phyloP scores from a whole-genome alignment of 202 grass and related monocot genomes.

The Elaeis oleifera region DNA sequence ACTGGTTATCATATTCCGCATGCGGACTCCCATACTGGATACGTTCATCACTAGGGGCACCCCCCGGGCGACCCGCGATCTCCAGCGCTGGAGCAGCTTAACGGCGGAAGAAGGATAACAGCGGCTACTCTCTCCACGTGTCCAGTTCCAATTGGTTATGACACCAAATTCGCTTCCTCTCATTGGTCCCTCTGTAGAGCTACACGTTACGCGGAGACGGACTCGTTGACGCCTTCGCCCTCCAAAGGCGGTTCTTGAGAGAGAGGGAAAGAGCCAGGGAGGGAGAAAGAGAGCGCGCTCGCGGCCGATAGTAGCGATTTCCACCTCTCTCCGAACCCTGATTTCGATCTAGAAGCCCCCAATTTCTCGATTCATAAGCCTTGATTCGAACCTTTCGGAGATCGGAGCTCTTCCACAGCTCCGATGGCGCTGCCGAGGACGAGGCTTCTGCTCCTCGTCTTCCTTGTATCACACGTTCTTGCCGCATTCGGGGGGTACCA shows the following conservation, averaged over 20 bases:
- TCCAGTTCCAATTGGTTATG: slow-evolving; percentile 4
- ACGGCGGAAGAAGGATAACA: no score
- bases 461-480: slow-evolving; percentile 37
- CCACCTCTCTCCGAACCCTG: background rate
- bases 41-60: no score
- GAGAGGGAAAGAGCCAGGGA: background rate
- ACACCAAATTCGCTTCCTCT: background rate
- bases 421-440: slow-evolving; percentile 38
- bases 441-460: slow-evolving; percentile 26
- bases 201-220: slow-evolving; percentile 30
- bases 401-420: background rate
- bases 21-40: no score
- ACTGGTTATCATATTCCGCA: no score
- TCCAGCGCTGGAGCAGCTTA: no score
- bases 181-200: slow-evolving; percentile 44
- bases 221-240: slow-evolving; percentile 28
- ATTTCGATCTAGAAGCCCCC: background rate
- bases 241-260: background rate
- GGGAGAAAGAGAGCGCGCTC: no score
- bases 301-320: background rate
- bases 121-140: slow-evolving; percentile 17
- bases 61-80: no score
- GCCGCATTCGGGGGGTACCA: slow-evolving; percentile 36
- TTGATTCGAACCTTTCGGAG: background rate
- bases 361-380: background rate